Base-by-base conservation (phyloP, 2,329 filamentous ascomycete genomes). In the Trichophyton mentagrophytes region DNA sequence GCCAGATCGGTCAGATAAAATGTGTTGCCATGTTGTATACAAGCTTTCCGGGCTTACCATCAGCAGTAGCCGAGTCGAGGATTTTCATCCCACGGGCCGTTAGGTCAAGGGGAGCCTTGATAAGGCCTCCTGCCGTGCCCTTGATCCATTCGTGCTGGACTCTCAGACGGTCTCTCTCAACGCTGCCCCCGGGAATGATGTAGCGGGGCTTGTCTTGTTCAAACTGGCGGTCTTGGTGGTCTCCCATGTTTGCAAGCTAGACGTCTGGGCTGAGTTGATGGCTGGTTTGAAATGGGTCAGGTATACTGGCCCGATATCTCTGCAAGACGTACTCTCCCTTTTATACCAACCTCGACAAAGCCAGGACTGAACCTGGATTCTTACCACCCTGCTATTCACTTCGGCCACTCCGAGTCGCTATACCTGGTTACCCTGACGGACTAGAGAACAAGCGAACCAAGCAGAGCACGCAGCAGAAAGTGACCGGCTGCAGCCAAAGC, bases 71-170 rank as follows among this genome's bases (percentile, higher is more conserved):
- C 22, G 55, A 57, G 22, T 57, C 55, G n/a, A 57, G 38, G 13
- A 57, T 36, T 22, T 57, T 57, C 30, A 57, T 13, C 11, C 55
- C 55, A 3, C 13, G 15, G 33, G 27, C 38, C 20, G n/a, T 60
- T 27, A 40, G 59, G 33, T n/a, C 38, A 5, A 38, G 22, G n/a
- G 59, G 59, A n/a, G 49, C 46, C 47, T 38, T 53, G 47, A 60
- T 60, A 17, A 60, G 51, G 46, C 38, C 38, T n/a, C 59, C 59
- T 30, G 44, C 47, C 40, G 44, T 60, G 27, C 46, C 30, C 27
- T 60, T 60, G 46, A 60, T 44, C 47, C 51, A 53, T 44, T 60
- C 46, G 30, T 60, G 59, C 49, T 60, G 59, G 7, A 47, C 36
- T n/a, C 59, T 33, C 25, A 60, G 38, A 44, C 59, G 59, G 36